Evolutionary conservation across 768 basidiomycete species (phyloP), one percentile per base, ranked within the genome.

Genomic region (Termitomyces sp.): DNA sequence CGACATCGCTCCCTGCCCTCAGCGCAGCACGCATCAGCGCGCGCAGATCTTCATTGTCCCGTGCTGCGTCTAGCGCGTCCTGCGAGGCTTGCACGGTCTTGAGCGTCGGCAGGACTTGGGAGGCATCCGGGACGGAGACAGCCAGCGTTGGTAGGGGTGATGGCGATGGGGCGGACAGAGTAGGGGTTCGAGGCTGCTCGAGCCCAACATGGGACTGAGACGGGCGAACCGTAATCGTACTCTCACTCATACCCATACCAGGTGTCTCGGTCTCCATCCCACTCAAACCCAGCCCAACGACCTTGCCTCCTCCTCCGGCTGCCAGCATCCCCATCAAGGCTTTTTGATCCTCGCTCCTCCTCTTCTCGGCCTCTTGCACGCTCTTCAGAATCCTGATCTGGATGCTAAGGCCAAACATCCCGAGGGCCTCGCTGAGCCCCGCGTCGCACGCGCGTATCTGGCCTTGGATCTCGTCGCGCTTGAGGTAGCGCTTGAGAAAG

Each of bases 401-500:
- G 44, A 86, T 77, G 6, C 77, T 75, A 56, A 82, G 80, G 34
- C 80, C 74, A 64, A 89, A 86, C 65, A 85, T 75, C n/a, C 69
- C 68, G 40, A 87, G 68, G 4, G 83, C 83, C 54, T 89, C 84
- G 5, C 75, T 76, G 21, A 92, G 76, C 5, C 73, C 73, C 9
- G 73, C 71, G 54, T 86, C 81, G 51, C 85, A 84, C 2, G 55
- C 73, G 0, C 68, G 59, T 14, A 92, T 82, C 32, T 81, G 78
- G 3, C 74, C 71, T 16, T 77, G 65, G 29, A 86, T 86, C 60
- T 92, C 89, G 38, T 89, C 85, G 42, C 88, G 81, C 65, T 85
- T 84, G 38, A 93, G 76, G 65, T 89, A 92, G 4, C 89, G 78
- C 69, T 90, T 89, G 60, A 93, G 70, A 72, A 91, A 92, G 0